A percentile compares a stretch with the other conserved stretches of the same genome.
Evolutionary conservation across 139 green algal species (phyloP).

Genomic region (Picochlorum sp.): DNA sequence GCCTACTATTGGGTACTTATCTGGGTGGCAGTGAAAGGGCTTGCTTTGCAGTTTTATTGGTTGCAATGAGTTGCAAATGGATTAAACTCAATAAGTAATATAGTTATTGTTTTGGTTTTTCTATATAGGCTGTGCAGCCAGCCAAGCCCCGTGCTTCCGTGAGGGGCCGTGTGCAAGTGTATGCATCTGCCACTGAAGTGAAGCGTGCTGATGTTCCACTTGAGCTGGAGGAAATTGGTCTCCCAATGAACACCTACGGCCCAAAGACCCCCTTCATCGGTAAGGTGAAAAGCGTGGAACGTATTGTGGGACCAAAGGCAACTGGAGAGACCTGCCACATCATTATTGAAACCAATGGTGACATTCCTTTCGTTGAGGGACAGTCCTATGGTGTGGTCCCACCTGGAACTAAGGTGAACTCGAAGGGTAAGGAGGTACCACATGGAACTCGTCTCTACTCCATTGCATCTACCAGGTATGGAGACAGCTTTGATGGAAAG

Average conservation of each 20-base stretch:
- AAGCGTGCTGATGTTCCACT: conserved; percentile 34
- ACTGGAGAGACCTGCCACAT: conserved; percentile 76
- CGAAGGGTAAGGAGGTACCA: conserved; percentile 88
- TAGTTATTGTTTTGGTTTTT: too few relatives aligned
- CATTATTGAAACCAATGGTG: conserved; percentile 84
- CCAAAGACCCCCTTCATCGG: conserved; percentile 28
- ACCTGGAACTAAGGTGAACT: conserved; percentile 91
- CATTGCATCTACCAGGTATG: conserved; percentile 93
- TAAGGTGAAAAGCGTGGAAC: conserved; percentile 81
- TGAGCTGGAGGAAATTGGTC: conserved; percentile 56
- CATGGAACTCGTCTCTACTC: conserved; percentile 96
- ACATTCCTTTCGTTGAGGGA: conserved; percentile 97
- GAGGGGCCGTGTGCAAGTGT: neutral
- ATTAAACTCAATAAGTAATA: too few relatives aligned
- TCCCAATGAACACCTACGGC: conserved; percentile 89
- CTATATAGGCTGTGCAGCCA: too few relatives aligned
- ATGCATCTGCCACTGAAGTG: conserved; percentile 1
- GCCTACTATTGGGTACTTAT: too few relatives aligned
- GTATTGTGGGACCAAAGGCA: conserved; percentile 91
- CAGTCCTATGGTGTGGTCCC: conserved; percentile 98
- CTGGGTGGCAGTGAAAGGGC: too few relatives aligned
- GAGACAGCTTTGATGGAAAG: conserved; percentile 89
- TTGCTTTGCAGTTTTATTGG: too few relatives aligned
- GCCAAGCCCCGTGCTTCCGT: neutral
- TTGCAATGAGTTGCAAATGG: too few relatives aligned